phyloP scores from a whole-genome alignment of 306 rosid genomes.

The Quillaja saponaria region DNA sequence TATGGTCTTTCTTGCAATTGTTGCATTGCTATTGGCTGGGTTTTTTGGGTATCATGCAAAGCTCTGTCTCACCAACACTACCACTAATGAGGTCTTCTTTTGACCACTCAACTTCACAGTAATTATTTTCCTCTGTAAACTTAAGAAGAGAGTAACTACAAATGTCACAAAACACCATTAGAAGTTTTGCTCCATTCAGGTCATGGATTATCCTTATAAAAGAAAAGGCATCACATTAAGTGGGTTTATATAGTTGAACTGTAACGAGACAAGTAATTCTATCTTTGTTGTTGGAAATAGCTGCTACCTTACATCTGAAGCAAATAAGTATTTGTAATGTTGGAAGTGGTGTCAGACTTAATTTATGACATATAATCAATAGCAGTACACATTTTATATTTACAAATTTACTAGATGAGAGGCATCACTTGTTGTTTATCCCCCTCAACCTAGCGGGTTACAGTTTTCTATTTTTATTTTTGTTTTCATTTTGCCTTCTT shows the following conservation, averaged over 20 bases:
- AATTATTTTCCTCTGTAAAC: slow-evolving; percentile 8
- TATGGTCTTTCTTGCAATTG: slow-evolving; percentile 75
- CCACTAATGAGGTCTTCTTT: slow-evolving; percentile 86
- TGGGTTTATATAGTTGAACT: slow-evolving; percentile 8
- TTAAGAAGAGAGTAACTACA: not conserved
- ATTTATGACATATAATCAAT: too few relatives aligned
- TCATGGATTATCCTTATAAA: slow-evolving; percentile 3
- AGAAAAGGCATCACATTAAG: not conserved
- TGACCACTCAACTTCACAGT: slow-evolving; percentile 19
- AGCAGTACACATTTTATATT: too few relatives aligned
- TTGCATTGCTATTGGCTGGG: slow-evolving; percentile 69
- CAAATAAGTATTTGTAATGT: too few relatives aligned
- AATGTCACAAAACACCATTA: slow-evolving; percentile 8
- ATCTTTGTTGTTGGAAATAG: too few relatives aligned
- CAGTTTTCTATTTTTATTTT: too few relatives aligned
- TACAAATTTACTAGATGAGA: too few relatives aligned
- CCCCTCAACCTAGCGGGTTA: too few relatives aligned
- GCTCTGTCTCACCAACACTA: slow-evolving; percentile 83
- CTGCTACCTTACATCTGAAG: too few relatives aligned
- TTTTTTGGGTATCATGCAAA: slow-evolving; percentile 89
- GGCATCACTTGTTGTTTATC: too few relatives aligned
- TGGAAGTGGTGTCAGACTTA: too few relatives aligned
- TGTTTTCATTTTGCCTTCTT: too few relatives aligned
- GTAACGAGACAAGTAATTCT: too few relatives aligned
- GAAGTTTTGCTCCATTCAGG: not conserved